phyloP scores from a whole-genome alignment of 257 asterid genomes.

The Solanum neorickii region DNA sequence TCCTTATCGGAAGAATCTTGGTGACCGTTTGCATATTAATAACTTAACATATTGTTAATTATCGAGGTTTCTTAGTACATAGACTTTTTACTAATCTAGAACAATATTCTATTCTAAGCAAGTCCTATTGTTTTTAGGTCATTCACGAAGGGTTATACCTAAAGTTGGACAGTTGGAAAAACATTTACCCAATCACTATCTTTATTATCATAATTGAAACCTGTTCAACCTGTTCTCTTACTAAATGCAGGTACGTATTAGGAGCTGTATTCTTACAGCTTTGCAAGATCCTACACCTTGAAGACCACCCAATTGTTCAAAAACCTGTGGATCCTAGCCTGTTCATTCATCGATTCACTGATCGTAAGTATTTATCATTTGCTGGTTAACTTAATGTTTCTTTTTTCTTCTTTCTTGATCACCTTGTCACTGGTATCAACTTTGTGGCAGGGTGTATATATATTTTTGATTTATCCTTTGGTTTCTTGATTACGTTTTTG shows the following conservation, averaged over 20 bases:
- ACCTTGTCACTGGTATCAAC: not conserved
- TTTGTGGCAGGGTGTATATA: not conserved
- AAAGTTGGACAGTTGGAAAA: not conserved
- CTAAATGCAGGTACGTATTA: slow-evolving; percentile 55
- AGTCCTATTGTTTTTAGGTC: not conserved
- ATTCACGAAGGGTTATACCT: not conserved
- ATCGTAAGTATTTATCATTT: slow-evolving; percentile 31
- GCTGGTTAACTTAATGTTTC: not conserved
- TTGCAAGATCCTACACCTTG: slow-evolving; percentile 65
- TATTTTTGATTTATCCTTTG: not conserved
- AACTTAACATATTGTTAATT: not conserved
- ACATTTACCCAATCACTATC: not conserved
- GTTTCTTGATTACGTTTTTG: not conserved
- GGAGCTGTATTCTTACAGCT: slow-evolving; percentile 88
- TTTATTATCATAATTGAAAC: not conserved
- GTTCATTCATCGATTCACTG: slow-evolving; percentile 71
- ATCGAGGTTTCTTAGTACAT: not conserved
- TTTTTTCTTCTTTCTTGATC: not conserved
- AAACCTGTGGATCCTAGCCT: slow-evolving; percentile 92
- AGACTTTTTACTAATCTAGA: not conserved
- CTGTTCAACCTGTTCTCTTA: not conserved
- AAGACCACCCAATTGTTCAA: slow-evolving; percentile 57
- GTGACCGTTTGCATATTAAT: not conserved
- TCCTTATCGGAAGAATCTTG: not conserved
- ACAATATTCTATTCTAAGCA: not conserved